Evolutionary conservation across 176 grass and related monocot species (phyloP).

Genomic region (Aechmea fasciata): DNA sequence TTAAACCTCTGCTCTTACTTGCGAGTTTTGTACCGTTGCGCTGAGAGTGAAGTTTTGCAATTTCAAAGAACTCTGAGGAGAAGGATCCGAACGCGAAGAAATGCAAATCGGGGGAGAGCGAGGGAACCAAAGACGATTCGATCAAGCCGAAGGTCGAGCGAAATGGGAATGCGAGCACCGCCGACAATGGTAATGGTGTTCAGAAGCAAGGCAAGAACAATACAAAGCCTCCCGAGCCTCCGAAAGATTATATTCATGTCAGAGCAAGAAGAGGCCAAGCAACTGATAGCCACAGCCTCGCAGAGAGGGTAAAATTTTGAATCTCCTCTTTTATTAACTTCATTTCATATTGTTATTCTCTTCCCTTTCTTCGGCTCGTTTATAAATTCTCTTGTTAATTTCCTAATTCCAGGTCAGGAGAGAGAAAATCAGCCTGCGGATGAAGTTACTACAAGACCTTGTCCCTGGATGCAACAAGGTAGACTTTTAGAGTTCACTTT

Average conservation of each 20-base stretch:
- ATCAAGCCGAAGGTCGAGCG: slow-evolving; percentile 59
- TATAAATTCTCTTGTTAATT: neutral
- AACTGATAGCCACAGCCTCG: slow-evolving; percentile 94
- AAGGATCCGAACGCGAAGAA: slow-evolving; percentile 49
- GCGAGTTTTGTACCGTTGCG: neutral
- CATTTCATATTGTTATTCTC: neutral
- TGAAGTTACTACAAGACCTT: slow-evolving; percentile 98
- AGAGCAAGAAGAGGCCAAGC: slow-evolving; percentile 90
- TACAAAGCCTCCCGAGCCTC: slow-evolving; percentile 44
- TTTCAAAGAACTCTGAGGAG: slow-evolving; percentile 26
- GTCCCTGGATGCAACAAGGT: slow-evolving; percentile 99
- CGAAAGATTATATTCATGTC: slow-evolving; percentile 93
- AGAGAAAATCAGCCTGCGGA: slow-evolving; percentile 96
- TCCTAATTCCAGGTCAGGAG: slow-evolving; percentile 64
- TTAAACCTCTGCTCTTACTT: neutral
- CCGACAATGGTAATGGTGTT: slow-evolving; percentile 35
- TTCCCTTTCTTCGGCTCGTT: neutral
- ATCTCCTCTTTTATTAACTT: neutral
- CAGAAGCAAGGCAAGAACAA: slow-evolving; percentile 60
- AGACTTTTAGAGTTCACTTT: neutral
- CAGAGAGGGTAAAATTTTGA: slow-evolving; percentile 71
- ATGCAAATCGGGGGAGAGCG: slow-evolving; percentile 48
- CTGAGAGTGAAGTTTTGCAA: slow-evolving; percentile 14
- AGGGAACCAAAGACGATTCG: slow-evolving; percentile 43
- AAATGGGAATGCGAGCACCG: slow-evolving; percentile 46